These are phyloP conservation scores for Boletus pseudo-olivaceus DNA, from an alignment of 768 basidiomycete genomes.

Conservation along the genomic window DNA sequence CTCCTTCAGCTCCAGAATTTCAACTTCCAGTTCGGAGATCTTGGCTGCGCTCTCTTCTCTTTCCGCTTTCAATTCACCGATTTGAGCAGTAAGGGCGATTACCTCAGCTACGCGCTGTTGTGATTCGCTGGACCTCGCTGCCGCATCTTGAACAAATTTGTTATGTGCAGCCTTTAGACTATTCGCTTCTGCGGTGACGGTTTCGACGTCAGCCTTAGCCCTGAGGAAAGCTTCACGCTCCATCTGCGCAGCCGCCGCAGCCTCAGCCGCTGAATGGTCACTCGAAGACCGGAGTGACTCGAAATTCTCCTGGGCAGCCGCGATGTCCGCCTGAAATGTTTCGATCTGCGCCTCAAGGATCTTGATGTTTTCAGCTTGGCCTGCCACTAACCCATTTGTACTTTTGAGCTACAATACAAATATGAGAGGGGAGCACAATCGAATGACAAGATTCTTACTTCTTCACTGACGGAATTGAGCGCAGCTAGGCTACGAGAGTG, in stretches of 20 bases:
- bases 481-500: constrained; percentile 23
- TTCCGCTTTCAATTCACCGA: constrained; percentile 54
- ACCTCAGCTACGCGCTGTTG: constrained; percentile 44
- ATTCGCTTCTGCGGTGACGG: constrained; percentile 50
- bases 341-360: constrained; percentile 49
- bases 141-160: constrained; percentile 45
- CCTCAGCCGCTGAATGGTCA: constrained; percentile 40
- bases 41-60: constrained; percentile 69
- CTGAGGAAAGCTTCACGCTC: constrained; percentile 64
- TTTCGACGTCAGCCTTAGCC: constrained; percentile 58
- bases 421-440: neutral
- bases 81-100: constrained; percentile 44
- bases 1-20: constrained; percentile 75
- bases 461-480: constrained; percentile 42
- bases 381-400: constrained; percentile 38
- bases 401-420: constrained; percentile 45
- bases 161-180: constrained; percentile 49
- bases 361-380: constrained; percentile 46
- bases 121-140: constrained; percentile 43
- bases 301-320: constrained; percentile 49
- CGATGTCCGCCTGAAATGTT: constrained; percentile 48
- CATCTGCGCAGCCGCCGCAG: constrained; percentile 49
- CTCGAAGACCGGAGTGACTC: constrained; percentile 47
- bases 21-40: constrained; percentile 78
- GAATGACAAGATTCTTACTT: constrained; percentile 40